Evolutionary conservation across 2,329 filamentous ascomycete species (phyloP), one percentile per base, ranked within the genome.

Genomic region (Xylariaceae sp.): DNA sequence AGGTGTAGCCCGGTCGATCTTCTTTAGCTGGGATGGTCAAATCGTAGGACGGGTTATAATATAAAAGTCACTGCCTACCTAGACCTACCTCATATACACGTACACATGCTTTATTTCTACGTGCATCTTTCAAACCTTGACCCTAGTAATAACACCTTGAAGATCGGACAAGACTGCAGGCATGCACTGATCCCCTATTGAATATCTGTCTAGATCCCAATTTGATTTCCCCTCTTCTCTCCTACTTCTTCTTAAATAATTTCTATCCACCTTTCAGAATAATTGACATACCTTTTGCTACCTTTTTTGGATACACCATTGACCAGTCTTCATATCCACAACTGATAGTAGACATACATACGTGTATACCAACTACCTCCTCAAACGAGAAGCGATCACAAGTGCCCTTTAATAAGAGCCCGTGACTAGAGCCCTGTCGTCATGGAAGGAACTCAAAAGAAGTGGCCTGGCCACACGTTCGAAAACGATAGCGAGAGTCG

Each of bases 391-490:
- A 36, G 17, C 18, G 13, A 14, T 31, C 15, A 16, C 34, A 23
- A 19, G n/a, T 4, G 5, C n/a, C 16, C 11, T 29, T 19, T 21
- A 14, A 33, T 24, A 24, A 11, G 6, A 11, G 21, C 6, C 21
- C 11, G n/a, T n/a, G n/a, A 6, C 8, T 5, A 28, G 8, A 9
- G 7, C 14, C 29, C 14, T 14, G 11, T 26, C 13, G 39, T 9
- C 3, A 46, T 43, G 43, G 43, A 46, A 14, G 26, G 15, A 24
- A 27, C 13, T 14, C 23, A 30, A 7, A 17, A 26, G 26, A 13
- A 24, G 14, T 24, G 30, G 12, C 21, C 41, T 4, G 36, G 29
- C 21, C 11, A 15, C n/a, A n/a, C n/a, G 17, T 14, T 24, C 12
- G 13, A 19, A 17, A 15, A 15, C 33, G 8, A 6, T 24, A 11